Percentiles rank a stretch among this genome's conserved stretches.
Conservation (phyloP, 352 stramenopile species). For the Lagenidium sp. region DNA sequence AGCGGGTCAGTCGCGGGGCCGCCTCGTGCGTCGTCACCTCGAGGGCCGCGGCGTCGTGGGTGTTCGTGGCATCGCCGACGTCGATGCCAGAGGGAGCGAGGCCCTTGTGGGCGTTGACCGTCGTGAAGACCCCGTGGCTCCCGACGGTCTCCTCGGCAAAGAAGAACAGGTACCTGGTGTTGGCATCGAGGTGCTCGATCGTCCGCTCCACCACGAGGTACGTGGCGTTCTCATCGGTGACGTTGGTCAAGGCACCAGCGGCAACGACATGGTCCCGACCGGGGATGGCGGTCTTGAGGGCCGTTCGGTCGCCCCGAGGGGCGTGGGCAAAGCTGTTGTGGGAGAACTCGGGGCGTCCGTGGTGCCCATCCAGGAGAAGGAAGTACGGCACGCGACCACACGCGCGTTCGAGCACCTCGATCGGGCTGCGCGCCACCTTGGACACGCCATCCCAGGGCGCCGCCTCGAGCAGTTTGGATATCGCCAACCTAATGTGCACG, state of each 20-base stretch:
- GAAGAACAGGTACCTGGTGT: constrained; percentile 55
- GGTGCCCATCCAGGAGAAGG: constrained; percentile 42
- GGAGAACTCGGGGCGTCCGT: constrained; percentile 23
- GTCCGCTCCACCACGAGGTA: constrained; percentile 28
- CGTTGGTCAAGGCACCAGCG: constrained; percentile 26
- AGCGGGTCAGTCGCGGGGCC: constrained; percentile 31
- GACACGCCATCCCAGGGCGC: too few relatives aligned
- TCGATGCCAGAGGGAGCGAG: too few relatives aligned
- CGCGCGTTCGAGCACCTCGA: not conserved
- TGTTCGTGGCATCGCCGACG: constrained; percentile 7
- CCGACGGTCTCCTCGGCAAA: constrained; percentile 63
- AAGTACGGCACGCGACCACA: constrained; percentile 49
- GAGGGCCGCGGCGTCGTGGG: constrained; percentile 28
- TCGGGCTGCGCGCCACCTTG: too few relatives aligned
- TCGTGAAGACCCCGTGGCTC: constrained; percentile 62
- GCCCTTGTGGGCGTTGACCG: constrained; percentile 56
- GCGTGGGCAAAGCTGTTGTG: constrained; percentile 21
- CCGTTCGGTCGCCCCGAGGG: not conserved
- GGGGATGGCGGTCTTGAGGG: constrained; percentile 20
- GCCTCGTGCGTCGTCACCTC: constrained; percentile 40
- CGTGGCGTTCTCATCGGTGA: constrained; percentile 35
- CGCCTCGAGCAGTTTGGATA: constrained; percentile 43
- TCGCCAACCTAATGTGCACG: constrained; percentile 31
- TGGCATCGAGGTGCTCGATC: constrained; percentile 25
- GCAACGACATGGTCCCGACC: constrained; percentile 33